Evolutionary conservation across 2,329 filamentous ascomycete species (phyloP), one percentile per base, ranked within the genome.

Genomic region (Bisporella sp.): DNA sequence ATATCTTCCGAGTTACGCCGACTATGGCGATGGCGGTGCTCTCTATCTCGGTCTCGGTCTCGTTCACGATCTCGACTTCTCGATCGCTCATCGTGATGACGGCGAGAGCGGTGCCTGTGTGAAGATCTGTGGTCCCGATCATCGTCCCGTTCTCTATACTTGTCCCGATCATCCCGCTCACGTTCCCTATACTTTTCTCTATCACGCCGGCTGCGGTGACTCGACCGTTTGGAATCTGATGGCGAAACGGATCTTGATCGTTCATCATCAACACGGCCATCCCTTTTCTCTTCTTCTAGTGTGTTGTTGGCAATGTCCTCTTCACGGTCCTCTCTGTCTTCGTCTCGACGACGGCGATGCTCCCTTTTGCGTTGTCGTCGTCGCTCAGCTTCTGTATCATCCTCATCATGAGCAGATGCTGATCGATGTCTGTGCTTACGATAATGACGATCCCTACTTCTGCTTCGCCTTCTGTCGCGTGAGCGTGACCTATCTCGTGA

Each of bases 211-310:
- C 81, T 82, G 54, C 81, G 79, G 59, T 82, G 79, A 45, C 75
- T 73, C 5, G 78, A 76, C 48, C 75, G 69, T 56, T 76, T 79
- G 37, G 75, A 74, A 7, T 76, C 74, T 9, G 81, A 78, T 1
- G 77, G 78, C 2, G 87, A 89, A 5, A 75, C 74, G 5, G 85
- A 88, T 51, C 84, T 76, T 0, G 83, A 82, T 46, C 77, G 76
- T 45, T 81, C 76, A 9, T 71, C 69, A 57, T 73, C 62, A 56
- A 72, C 71, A 45, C 73, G 69, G 56, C 67, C 66, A 54, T 55
- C 59, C 31, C 48, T 53, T 31, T 59, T 54, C 31, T 59, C 57
- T 3, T 47, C 48, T 30, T 53, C 48, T 45, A 46, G 55, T 11
- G 57, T 59, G 9, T 43, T 54, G 48, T 48, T 30, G 2, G 49